Conservation (phyloP, 371 early-diverging fungal genomes). For the Circinella minor region DNA sequence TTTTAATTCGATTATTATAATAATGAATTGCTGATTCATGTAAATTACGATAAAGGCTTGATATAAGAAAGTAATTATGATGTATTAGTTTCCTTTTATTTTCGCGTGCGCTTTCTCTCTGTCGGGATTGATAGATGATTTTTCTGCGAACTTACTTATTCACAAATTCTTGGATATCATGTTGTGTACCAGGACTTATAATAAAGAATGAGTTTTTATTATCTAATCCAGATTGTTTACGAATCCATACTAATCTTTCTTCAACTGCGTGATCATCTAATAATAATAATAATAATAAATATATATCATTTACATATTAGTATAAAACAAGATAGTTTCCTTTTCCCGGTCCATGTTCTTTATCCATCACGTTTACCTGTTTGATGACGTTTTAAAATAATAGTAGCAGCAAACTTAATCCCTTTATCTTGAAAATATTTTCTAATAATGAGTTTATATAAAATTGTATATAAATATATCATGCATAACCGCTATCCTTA, state of each 20-base stretch:
- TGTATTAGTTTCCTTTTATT: background rate
- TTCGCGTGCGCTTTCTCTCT: too few relatives aligned
- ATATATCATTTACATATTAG: background rate
- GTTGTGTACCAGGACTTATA: constrained; percentile 51
- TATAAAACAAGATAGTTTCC: too few relatives aligned
- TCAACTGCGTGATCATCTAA: constrained; percentile 68
- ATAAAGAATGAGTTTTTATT: constrained; percentile 66
- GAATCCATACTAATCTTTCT: constrained; percentile 65
- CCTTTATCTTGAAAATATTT: constrained; percentile 69
- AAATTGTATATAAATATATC: background rate
- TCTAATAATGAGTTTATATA: constrained; percentile 33
- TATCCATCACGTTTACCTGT: constrained; percentile 39
- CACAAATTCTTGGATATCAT: constrained; percentile 70
- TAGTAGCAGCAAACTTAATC: constrained; percentile 75
- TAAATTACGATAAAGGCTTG: constrained; percentile 69
- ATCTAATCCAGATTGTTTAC: constrained; percentile 72
- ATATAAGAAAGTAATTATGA: background rate
- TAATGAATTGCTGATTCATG: constrained; percentile 72
- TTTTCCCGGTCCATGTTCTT: background rate
- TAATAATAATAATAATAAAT: background rate
- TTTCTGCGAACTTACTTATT: constrained; percentile 49
- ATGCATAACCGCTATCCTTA: background rate
- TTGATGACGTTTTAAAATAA: constrained; percentile 62
- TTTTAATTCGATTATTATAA: constrained; percentile 77
- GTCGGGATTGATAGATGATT: too few relatives aligned